Evolutionary conservation across 306 rosid genomes (phyloP), one percentile per base, ranked within the genome.

Genomic region (Cucumis hystrix): DNA sequence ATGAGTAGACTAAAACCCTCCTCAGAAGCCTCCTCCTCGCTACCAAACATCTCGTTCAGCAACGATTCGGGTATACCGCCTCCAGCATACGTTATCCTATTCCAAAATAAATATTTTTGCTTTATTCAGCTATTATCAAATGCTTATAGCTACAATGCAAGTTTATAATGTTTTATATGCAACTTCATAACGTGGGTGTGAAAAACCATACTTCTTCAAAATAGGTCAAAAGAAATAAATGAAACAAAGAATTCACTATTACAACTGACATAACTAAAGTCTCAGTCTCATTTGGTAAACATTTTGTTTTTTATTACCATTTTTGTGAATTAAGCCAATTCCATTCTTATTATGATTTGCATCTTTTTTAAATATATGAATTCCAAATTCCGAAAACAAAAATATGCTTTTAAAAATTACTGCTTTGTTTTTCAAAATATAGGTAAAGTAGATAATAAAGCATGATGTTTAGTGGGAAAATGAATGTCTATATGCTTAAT

Each of bases 31-130:
- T 86, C 78, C 14, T 84, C 90, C 10, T 85, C 81, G 16, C 78
- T 86, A 61, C 87, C 97, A 83, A 92, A 95, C 97, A 92, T 89
- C 84, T 92, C 89, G 82, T 89, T 89, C 83, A 92, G 81, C 80
- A 91, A 82, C 10, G 86, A 82, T 84, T 89, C 97, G 11, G 97
- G 85, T 76, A 92, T 88, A 80, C 97, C 97, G 35, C 84, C 86
- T 5, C 96, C 97, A 6, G 83, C 84, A 69, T 89, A 91, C 41
- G 90, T 87, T 77, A 95, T 81, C 86, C 97, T 95, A 85, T 73
- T 81, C 74, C 78, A 56, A 15, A 14, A 55, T 55, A 25, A 62
- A 69, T 45, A 45, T 11, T 18, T 69, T 10, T 12, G 20, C 37
- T 45, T 67, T 16, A 40, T 5, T 17, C 1, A 65, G 72, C 6